Evolutionary conservation across 805 yeast genomes (phyloP).

Genomic region (Tetrapisispora nanseiensis): DNA sequence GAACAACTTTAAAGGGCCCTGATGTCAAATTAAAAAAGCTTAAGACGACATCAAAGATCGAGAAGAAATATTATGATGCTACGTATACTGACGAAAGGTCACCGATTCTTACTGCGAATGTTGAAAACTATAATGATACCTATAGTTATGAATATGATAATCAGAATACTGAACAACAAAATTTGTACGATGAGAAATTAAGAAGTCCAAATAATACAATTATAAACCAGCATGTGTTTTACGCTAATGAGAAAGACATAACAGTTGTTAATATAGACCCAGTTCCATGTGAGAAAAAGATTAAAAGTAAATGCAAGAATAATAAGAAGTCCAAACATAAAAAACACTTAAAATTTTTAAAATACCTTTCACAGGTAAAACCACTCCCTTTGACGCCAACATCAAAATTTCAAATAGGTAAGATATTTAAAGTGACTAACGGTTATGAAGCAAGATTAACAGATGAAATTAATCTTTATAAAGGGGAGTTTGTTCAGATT

Average conservation of each 20-base stretch:
- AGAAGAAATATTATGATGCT: conserved; percentile 9
- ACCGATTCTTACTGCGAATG: conserved; percentile 13
- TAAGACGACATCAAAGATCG: conserved; percentile 18
- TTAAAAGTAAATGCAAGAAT: not conserved
- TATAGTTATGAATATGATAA: not conserved
- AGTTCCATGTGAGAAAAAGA: conserved; percentile 5
- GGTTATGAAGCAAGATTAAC: conserved; percentile 27
- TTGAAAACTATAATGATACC: not conserved
- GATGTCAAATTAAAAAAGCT: conserved; percentile 21
- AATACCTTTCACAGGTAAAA: conserved; percentile 10
- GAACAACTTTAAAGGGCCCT: conserved; percentile 11
- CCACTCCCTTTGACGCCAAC: conserved; percentile 20
- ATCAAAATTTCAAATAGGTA: conserved; percentile 4
- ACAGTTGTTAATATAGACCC: conserved; percentile 3
- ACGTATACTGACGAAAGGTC: conserved; percentile 15
- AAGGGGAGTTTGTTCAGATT: conserved; percentile 29
- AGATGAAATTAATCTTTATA: conserved; percentile 29
- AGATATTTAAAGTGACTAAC: conserved; percentile 14
- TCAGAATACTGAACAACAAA: not conserved
- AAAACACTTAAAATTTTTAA: conserved; percentile 11
- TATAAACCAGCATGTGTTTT: not conserved
- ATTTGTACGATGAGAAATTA: not conserved
- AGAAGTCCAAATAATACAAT: too few species aligned
- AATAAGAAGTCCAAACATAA: conserved; percentile 8
- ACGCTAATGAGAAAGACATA: not conserved